Conservation (phyloP, 768 basidiomycete species). For the Russula sp. region DNA sequence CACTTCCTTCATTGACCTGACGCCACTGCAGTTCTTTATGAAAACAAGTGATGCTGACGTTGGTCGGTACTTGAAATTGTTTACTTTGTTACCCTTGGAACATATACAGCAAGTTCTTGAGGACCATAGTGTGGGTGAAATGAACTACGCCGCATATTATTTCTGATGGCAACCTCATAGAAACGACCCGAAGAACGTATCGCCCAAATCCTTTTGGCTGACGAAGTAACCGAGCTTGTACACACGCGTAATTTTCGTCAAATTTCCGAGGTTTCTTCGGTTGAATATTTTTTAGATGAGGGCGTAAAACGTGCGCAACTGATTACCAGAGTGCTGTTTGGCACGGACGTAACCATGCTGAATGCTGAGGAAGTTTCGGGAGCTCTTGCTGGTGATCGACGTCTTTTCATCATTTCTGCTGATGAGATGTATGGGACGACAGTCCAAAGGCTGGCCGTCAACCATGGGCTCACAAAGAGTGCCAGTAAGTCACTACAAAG, state of each 20-base stretch:
- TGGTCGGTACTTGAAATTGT: slow-evolving; percentile 28
- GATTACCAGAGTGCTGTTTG: slow-evolving; percentile 49
- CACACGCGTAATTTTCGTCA: slow-evolving; percentile 47
- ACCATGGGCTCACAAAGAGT: slow-evolving; percentile 55
- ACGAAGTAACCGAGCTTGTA: slow-evolving; percentile 58
- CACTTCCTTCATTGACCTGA: neutral
- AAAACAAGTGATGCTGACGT: slow-evolving; percentile 41
- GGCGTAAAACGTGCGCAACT: slow-evolving; percentile 44
- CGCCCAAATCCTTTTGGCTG: slow-evolving; percentile 53
- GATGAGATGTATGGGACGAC: slow-evolving; percentile 53
- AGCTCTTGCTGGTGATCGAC: slow-evolving; percentile 64
- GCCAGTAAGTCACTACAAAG: slow-evolving; percentile 29
- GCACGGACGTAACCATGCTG: slow-evolving; percentile 41
- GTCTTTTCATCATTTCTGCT: slow-evolving; percentile 50
- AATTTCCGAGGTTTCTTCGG: neutral
- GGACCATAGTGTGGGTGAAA: slow-evolving; percentile 24
- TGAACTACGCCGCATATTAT: neutral
- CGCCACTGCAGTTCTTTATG: slow-evolving; percentile 73
- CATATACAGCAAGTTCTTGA: slow-evolving; percentile 21
- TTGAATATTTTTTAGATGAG: slow-evolving; percentile 36
- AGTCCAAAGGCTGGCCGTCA: slow-evolving; percentile 59
- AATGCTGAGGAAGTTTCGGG: slow-evolving; percentile 53
- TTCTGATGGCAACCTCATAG: slow-evolving; percentile 31
- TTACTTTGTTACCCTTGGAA: slow-evolving; percentile 27
- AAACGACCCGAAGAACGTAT: slow-evolving; percentile 40